A percentile compares a stretch with the other conserved stretches of the same genome.
Evolutionary conservation across 257 asterid genomes (phyloP).

Genomic region (Salvia hispanica): DNA sequence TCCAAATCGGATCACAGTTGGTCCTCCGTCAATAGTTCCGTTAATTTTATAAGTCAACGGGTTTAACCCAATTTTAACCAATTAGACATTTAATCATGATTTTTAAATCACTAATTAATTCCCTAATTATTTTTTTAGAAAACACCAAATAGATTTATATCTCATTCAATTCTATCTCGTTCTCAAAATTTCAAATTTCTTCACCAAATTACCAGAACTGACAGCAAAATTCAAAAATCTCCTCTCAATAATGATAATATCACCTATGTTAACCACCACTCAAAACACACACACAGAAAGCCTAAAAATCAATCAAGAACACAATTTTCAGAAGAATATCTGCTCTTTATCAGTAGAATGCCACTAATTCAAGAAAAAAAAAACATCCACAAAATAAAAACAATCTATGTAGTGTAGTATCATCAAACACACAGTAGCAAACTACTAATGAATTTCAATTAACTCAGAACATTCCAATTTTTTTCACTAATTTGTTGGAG

Average conservation of each 20-base stretch:
- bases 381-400: constrained; percentile 1
- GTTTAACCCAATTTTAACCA: too few species aligned
- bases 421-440: constrained; percentile 14
- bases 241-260: neutral
- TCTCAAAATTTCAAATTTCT: neutral
- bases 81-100: too few species aligned
- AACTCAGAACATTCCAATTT: constrained; percentile 13
- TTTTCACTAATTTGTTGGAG: constrained; percentile 36
- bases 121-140: too few species aligned
- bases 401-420: neutral
- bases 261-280: constrained; percentile 14
- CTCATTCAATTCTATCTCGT: neutral
- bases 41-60: too few species aligned
- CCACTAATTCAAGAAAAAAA: neutral
- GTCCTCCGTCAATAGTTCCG: too few species aligned
- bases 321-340: constrained; percentile 9
- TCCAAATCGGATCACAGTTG: too few species aligned
- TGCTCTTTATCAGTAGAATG: constrained; percentile 12
- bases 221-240: neutral
- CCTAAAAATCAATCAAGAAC: neutral
- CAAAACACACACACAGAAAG: neutral
- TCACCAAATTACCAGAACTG: neutral
- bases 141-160: neutral
- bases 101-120: too few species aligned
- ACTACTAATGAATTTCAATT: constrained; percentile 22